A percentile compares a stretch with the other conserved stretches of the same genome.
These are phyloP conservation scores for Fusarium cicatricum DNA, from an alignment of 2,329 filamentous ascomycete species.

Conservation along the genomic window DNA sequence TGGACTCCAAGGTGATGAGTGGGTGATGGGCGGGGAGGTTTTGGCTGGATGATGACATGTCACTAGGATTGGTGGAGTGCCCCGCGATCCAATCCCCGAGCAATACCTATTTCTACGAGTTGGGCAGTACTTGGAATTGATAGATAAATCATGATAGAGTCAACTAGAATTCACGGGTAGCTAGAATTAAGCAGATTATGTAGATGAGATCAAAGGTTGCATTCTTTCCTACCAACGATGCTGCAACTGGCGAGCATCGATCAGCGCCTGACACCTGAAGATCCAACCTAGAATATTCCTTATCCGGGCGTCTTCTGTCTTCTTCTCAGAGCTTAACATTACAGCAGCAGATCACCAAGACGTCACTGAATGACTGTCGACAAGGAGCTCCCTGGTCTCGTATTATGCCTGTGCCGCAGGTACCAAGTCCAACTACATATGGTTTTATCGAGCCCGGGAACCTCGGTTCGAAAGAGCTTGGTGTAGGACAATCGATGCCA, in stretches of 20 bases:
- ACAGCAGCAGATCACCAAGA: not conserved
- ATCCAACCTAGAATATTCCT: constrained; percentile 11
- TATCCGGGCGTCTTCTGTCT: not conserved
- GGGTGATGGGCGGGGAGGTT: constrained; percentile 25
- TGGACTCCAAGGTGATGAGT: constrained; percentile 20
- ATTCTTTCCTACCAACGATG: not conserved
- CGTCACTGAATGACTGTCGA: constrained; percentile 6
- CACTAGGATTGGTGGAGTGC: constrained; percentile 28
- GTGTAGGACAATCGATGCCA: not conserved
- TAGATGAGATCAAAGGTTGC: not conserved
- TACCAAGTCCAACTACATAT: not conserved
- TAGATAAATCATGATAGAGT: not conserved
- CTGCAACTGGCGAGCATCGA: constrained; percentile 3
- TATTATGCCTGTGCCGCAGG: not conserved
- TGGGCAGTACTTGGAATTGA: too few relatives aligned
- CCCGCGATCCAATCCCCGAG: constrained; percentile 21
- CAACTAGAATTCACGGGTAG: not conserved
- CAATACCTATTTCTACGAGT: not conserved
- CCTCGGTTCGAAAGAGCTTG: not conserved
- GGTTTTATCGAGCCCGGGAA: too few relatives aligned
- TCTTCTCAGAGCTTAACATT: constrained; percentile 17
- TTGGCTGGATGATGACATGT: constrained; percentile 35
- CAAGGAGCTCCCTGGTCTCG: constrained; percentile 11
- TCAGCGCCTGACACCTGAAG: constrained; percentile 8
- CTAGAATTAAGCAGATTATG: not conserved